Base-by-base conservation (phyloP, 495 filamentous ascomycete genomes). In the Neurospora cerealis region DNA sequence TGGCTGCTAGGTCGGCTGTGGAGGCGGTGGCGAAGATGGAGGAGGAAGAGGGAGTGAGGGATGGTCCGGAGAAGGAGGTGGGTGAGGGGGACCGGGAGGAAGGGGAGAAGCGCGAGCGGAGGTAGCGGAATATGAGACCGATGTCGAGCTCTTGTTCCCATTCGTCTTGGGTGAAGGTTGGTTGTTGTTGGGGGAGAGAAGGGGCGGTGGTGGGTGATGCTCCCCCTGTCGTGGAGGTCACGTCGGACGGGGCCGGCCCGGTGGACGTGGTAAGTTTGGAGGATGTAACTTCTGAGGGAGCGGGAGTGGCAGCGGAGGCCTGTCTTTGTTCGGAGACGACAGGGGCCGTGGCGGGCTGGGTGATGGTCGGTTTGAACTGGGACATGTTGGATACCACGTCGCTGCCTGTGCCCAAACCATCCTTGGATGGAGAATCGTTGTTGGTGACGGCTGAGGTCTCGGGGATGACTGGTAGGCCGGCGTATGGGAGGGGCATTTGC, bases 71-170 rank as follows among this genome's bases (percentile, higher is more conserved):
- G 75, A 84, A 69, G 79, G 86, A 80, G 2, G 83, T 71, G 41
- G 80, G 75, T 73, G 81, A 48, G 72, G 83, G 80, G 73, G 77
- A 73, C 4, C 77, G 80, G 13, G 80, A 80, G 36, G 83, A 73
- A 19, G 54, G 54, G 1, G 78, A 82, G 80, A 97, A 96, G 75
- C 93, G 93, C 21, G 88, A 90, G 69, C 89, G 87, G 24, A 98
- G 88, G 80, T 94, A 96, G 46, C 90, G 89, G 84, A 97, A 97
- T n/a, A 97, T 90, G 81, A 95, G 91, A 80, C 89, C 89, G 73
- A 97, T 87, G 76, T 97, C 93, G 5, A 97, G 87, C 17, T 94
- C 91, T 42, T 89, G 90, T 79, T 97, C 93, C 95, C 95, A 98
- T 79, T 97, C 95, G 38, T 94, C 91, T 54, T 88, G 87, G 3